These are phyloP conservation scores for Oxytropis ochrocephala DNA, from an alignment of 306 rosid genomes.

Conservation along the genomic window DNA sequence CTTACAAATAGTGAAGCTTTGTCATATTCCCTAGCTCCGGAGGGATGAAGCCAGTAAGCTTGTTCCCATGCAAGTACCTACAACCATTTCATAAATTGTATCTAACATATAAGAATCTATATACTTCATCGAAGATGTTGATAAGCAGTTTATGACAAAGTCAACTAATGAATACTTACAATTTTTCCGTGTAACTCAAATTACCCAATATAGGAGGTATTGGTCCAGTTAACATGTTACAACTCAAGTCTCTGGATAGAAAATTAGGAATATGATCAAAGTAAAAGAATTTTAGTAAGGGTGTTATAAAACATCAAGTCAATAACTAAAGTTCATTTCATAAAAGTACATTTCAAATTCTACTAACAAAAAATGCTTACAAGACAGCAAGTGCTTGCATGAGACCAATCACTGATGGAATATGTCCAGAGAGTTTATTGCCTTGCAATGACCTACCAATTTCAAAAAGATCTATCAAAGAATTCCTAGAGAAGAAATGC, in stretches of 20 bases:
- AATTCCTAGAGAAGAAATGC: not conserved
- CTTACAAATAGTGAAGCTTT: constrained; percentile 94
- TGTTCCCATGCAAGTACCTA: constrained; percentile 96
- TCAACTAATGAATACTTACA: constrained; percentile 43
- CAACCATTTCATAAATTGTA: not conserved
- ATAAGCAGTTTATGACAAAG: not conserved
- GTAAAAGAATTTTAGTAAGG: not conserved
- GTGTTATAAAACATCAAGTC: not conserved
- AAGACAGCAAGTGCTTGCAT: constrained; percentile 99
- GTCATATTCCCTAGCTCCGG: constrained; percentile 93
- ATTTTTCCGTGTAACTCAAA: constrained; percentile 80
- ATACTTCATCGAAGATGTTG: not conserved
- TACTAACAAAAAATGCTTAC: constrained; percentile 44
- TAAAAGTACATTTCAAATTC: constrained; percentile 1
- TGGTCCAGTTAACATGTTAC: constrained; percentile 70
- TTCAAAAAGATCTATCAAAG: constrained; percentile 7
- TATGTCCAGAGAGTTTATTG: constrained; percentile 71
- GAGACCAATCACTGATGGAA: constrained; percentile 88
- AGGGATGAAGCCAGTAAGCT: constrained; percentile 78
- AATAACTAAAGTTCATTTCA: not conserved
- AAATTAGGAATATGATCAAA: not conserved
- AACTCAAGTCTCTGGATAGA: constrained; percentile 74
- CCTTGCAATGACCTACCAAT: constrained; percentile 81
- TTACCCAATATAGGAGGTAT: constrained; percentile 92
- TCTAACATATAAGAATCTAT: not conserved